Evolutionary conservation across 176 grass and related monocot genomes (phyloP), one percentile per base, ranked within the genome.

Genomic region (Triticum timopheevii): DNA sequence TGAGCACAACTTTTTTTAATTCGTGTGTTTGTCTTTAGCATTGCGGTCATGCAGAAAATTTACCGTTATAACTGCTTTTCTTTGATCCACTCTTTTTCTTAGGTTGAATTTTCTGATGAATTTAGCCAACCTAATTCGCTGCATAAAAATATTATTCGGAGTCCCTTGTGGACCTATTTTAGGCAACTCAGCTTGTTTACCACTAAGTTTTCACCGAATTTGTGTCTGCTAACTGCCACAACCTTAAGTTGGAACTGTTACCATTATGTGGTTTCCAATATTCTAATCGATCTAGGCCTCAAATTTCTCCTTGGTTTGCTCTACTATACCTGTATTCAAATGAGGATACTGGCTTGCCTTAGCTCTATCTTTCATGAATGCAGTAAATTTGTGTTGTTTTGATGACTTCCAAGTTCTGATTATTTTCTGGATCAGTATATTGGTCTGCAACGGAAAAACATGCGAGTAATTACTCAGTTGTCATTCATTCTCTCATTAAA

Each of bases 1-100:
- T 99, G 73, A 78, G 65, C 25, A 30, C 36, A 49, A 20, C 17
- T 63, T 80, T 56, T 78, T 7, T 39, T 84, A 70, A 7, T 64
- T 84, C 3, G 5, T 63, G 54, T 71, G 66, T 84, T 79, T 8
- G 17, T 84, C 66, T 83, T 82, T 90, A 34, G 40, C 84, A 62
- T 64, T 87, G 30, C 27, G 13, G 20, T 25, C 36, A 65, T 63
- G 10, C 44, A 83, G 47, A 65, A 62, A 20, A 27, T 3, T 56
- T 31, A 70, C 64, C 0, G 13, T 17, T 65, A 22, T 12, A 52
- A 63, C 19, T 40, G 17, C 42, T 85, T 58, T 22, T 80, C 24
- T 6, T 56, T 8, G 20, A 82, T 67, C 44, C 17, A 8, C 7
- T 67, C 15, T 82, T 39, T 82, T 45, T 15, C 1, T 76, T 83